Evolutionary conservation across 768 basidiomycete species (phyloP), one percentile per base, ranked within the genome.

Genomic region (Termitomyces sp.): DNA sequence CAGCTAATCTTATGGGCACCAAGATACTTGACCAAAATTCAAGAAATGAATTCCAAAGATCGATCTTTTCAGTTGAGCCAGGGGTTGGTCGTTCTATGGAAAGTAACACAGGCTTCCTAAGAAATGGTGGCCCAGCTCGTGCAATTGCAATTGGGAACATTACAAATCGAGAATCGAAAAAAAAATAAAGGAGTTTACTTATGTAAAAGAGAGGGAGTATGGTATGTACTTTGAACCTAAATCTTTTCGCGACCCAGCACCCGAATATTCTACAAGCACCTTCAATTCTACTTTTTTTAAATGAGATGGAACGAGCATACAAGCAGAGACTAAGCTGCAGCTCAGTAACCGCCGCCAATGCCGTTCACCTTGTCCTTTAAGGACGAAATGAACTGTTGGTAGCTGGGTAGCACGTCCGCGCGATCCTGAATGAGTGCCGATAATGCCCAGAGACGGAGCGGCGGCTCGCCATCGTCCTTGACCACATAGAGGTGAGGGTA

Each of bases 381-480:
- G 60, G 90, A 86, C 32, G 82, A 84, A 64, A 97, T 83, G 73
- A 92, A 98, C 71, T 98, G 96, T 66, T 94, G 90, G 73, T 98
- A 99, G 69, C 94, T 97, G 49, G 94, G 94, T 67, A 93, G 77
- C 59, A 92, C 86, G 70, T 99, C 97, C 65, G 92, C 87, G 57
- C 97, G 87, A 72, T 98, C 97, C 74, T 98, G 96, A 63, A 98
- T 89, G 63, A 99, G 83, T 65, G 85, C 84, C 67, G 92, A 94
- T 18, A 56, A 27, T 16, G 96, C 97, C 97, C 97, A 99, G 58
- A 94, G 80, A 59, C 95, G 80, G 34, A 99, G 77, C 46, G 94
- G 88, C 6, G 94, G 91, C 72, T 99, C 97, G 59, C 94, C 96
- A 64, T 99, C 97, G 70, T 98, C 94, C 74, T 98, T 99, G 66